Base-by-base conservation (phyloP, 371 early-diverging fungal species). In the Batkoa obscura region DNA sequence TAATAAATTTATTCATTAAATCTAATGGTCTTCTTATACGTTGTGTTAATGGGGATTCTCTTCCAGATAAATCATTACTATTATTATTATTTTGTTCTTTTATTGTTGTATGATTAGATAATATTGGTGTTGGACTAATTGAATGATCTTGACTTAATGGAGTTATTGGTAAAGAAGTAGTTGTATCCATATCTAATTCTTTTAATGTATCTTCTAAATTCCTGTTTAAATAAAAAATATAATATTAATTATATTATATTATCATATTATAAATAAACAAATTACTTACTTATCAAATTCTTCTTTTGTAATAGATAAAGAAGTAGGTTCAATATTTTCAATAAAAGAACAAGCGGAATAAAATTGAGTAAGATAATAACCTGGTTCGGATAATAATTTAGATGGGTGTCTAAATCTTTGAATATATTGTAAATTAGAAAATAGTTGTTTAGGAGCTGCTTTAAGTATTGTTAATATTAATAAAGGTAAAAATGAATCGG, bases 391-490 rank as follows among this genome's bases (percentile, higher is more conserved):
- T 60, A 79, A 80, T 55, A 88, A 68, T 54, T 79, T 76, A 6
- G 80, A 83, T 0, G 84, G 79, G 56, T 79, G 78, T 53, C 90
- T 72, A 68, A 87, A 89, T 9, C 89, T 73, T 36, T 73, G 72
- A 47, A 89, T 87, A 57, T 86, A 86, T 80, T 86, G 83, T 48
- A 86, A 72, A 66, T 89, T 89, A 30, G 89, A 88, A 10, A 82
- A 76, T 17, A 89, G 70, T 54, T 79, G 68, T 1, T 83, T 76
- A 31, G 88, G 89, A 56, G 82, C 82, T 10, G 87, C 73, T 43
- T 75, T 68, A 33, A 89, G 66, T 1, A 89, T 79, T 1, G 84
- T 81, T 64, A 75, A 88, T 50, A 89, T 88, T 34, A 88, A 72
- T n/a, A 87, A 73, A 0, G 90, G 90, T 35, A 89, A 59, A 59